Base-by-base conservation (phyloP, 2,329 filamentous ascomycete species). In the Tolypocladium pustulatum region DNA sequence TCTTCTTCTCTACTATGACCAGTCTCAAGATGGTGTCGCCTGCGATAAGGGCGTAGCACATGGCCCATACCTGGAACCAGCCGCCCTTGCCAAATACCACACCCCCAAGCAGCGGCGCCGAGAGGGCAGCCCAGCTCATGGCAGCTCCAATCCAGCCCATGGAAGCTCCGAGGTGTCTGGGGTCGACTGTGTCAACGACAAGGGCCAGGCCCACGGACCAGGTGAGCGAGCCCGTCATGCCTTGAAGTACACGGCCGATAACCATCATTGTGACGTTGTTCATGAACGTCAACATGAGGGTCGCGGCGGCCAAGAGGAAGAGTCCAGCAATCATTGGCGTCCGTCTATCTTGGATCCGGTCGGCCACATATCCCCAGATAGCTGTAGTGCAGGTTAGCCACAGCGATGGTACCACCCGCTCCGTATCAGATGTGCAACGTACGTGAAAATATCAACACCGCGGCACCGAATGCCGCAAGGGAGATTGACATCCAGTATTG, bases 141-240 rank as follows among this genome's bases (percentile, higher is more conserved):
- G 69, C 65, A 58, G 67, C 68, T 49, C 70, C 69, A 22, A 72
- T 65, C 68, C 69, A 72, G 3, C 71, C 71, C 60, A 67, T 70
- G 20, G 69, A 69, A 52, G 63, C 65, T 15, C 71, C 71, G 20
- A 73, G 58, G 32, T 69, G 65, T 7, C 66, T 67, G 10, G 60
- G 62, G 37, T 71, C 66, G 9, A 72, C 70, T 4, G 68, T 68
- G 52, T 73, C 71, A 30, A 72, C 68, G 54, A 73, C 68, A 9
- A 73, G 67, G 12, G 71, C 71, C 32, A 73, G 63, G 4, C 71
- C 71, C 30, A 73, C 71, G 20, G 70, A 72, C 71, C 71, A 73
- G 7, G 70, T 73, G 27, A 73, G 59, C 34, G 69, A 66, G 6
- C 68, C 68, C 3, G 71, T 70, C 55, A 69, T 60, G 43, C 71